Evolutionary conservation across 208 protist species (phyloP).

Genomic region (Leishmania amazonensis): DNA sequence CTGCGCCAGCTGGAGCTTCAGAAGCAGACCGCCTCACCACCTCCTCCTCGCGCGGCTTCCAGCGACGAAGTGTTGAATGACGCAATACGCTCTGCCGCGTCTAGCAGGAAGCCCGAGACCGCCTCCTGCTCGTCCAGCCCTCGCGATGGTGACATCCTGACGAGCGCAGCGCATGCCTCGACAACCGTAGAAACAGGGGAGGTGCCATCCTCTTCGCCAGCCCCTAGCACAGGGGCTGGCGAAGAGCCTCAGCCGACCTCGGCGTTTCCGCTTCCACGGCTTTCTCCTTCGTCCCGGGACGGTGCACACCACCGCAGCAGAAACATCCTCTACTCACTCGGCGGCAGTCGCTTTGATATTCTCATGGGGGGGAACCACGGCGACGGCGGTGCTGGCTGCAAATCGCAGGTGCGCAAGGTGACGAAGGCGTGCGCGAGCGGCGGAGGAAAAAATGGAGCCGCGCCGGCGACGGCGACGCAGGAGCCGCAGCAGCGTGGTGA

Average conservation of each 20-base stretch:
- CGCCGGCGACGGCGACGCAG: neutral
- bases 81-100: neutral
- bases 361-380: constrained; percentile 33
- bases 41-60: neutral
- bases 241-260: neutral
- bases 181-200: neutral
- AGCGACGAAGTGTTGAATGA: neutral
- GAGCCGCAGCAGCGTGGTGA: constrained; percentile 11
- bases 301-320: neutral
- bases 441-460: neutral
- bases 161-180: neutral
- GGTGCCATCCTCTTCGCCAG: constrained; percentile 8
- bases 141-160: neutral
- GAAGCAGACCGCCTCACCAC: constrained; percentile 11
- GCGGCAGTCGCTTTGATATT: constrained; percentile 64
- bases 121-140: constrained; percentile 5
- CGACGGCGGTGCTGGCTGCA: constrained; percentile 23
- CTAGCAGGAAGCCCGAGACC: neutral
- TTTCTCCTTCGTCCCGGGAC: neutral
- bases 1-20: constrained; percentile 30
- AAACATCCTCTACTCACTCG: constrained; percentile 15
- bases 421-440: constrained; percentile 30
- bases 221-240: neutral
- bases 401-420: constrained; percentile 39
- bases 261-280: neutral